Evolutionary conservation across 371 early-diverging fungal genomes (phyloP).

Genomic region (Syncephalis plumigaleata): DNA sequence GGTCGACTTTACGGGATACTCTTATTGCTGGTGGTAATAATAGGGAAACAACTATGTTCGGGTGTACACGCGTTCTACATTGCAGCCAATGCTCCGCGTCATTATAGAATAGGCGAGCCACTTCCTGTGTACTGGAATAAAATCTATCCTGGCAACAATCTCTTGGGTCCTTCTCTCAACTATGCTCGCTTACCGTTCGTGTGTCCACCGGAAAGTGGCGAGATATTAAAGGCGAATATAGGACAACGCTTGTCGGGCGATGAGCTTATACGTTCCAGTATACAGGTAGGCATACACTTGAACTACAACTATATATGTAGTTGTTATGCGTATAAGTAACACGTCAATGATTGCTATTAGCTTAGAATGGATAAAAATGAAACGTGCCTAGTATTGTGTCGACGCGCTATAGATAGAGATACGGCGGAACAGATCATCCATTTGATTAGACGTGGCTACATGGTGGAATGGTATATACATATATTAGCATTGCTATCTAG

Average conservation of each 20-base stretch:
- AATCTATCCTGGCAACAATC: slow-evolving; percentile 36
- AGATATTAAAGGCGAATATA: slow-evolving; percentile 37
- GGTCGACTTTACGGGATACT: too few species aligned
- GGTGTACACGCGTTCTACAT: slow-evolving; percentile 38
- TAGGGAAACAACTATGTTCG: too few species aligned
- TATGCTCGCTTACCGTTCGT: slow-evolving; percentile 48
- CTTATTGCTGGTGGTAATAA: too few species aligned
- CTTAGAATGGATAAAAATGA: slow-evolving; percentile 19
- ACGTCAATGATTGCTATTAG: slow-evolving; percentile 5
- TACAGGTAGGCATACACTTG: slow-evolving; percentile 12
- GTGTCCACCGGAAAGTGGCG: slow-evolving; percentile 33
- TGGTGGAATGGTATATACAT: slow-evolving; percentile 22
- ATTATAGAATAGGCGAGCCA: slow-evolving; percentile 29
- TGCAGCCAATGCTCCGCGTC: slow-evolving; percentile 50
- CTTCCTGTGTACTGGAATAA: slow-evolving; percentile 59
- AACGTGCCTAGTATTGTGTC: slow-evolving; percentile 25
- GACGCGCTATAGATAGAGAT: slow-evolving; percentile 12
- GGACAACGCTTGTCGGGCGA: slow-evolving; percentile 76
- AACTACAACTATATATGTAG: not conserved
- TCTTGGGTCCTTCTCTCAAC: slow-evolving; percentile 39
- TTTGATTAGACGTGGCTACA: slow-evolving; percentile 28
- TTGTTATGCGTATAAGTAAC: too few species aligned
- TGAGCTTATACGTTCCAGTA: slow-evolving; percentile 35
- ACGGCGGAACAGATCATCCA: slow-evolving; percentile 21
- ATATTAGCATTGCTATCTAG: not conserved